A percentile compares a stretch with the other conserved stretches of the same genome.
phyloP scores from a whole-genome alignment of 371 early-diverging fungal genomes.

The Rhizopus delemar region DNA sequence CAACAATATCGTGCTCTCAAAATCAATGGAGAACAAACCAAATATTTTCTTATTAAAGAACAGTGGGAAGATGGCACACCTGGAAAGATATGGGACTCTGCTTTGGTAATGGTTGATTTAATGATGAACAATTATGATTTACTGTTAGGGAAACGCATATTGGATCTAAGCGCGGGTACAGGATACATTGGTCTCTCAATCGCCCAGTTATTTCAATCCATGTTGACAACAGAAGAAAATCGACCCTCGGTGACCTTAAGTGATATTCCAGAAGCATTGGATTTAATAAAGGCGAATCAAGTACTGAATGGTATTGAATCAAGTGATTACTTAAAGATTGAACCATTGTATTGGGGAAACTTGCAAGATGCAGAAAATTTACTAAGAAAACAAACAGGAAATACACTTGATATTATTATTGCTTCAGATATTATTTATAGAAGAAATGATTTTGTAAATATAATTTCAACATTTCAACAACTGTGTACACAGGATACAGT shows the following conservation, averaged over 20 bases:
- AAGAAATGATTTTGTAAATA: slow-evolving; percentile 24
- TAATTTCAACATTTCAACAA: slow-evolving; percentile 32
- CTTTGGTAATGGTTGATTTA: slow-evolving; percentile 39
- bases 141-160: slow-evolving; percentile 27
- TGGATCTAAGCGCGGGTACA: slow-evolving; percentile 53
- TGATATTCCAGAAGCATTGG: slow-evolving; percentile 46
- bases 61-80: slow-evolving; percentile 47
- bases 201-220: slow-evolving; percentile 6
- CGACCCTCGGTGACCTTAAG: slow-evolving; percentile 29
- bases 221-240: not conserved
- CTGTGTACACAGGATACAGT: slow-evolving; percentile 15
- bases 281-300: slow-evolving; percentile 37
- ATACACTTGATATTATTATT: slow-evolving; percentile 37
- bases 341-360: slow-evolving; percentile 29
- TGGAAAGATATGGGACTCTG: slow-evolving; percentile 60
- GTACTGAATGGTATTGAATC: slow-evolving; percentile 25
- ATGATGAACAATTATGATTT: slow-evolving; percentile 17
- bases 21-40: not conserved
- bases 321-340: slow-evolving; percentile 4
- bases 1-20: slow-evolving; percentile 7
- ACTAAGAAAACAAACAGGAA: not conserved
- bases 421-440: slow-evolving; percentile 59
- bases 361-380: slow-evolving; percentile 8
- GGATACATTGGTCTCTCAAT: slow-evolving; percentile 25
- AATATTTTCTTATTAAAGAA: slow-evolving; percentile 40